These are phyloP conservation scores for Trametes versicolor DNA, from an alignment of 1,284 basidiomycete genomes.

Conservation along the genomic window DNA sequence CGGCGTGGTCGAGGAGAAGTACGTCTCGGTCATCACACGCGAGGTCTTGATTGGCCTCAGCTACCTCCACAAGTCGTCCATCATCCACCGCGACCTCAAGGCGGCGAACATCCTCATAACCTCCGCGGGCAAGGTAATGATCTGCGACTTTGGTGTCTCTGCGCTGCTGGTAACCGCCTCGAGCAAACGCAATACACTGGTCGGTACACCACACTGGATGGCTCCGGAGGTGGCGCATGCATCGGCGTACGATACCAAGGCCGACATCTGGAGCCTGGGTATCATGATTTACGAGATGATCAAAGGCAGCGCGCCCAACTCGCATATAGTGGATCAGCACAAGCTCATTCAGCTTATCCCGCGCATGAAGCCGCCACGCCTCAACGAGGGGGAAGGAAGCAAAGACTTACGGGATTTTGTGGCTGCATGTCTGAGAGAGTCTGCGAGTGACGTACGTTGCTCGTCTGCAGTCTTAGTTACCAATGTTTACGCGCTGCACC, in stretches of 20 bases:
- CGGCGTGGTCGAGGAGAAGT: constrained; percentile 89
- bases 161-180: constrained; percentile 88
- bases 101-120: constrained; percentile 96
- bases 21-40: constrained; percentile 87
- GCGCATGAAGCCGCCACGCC: constrained; percentile 83
- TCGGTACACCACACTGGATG: constrained; percentile 99
- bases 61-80: constrained; percentile 93
- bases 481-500: constrained; percentile 25
- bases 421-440: constrained; percentile 85
- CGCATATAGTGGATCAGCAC: constrained; percentile 84
- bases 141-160: constrained; percentile 97
- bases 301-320: constrained; percentile 92
- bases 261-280: constrained; percentile 97
- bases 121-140: constrained; percentile 87
- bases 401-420: constrained; percentile 94
- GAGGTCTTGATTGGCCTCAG: constrained; percentile 89
- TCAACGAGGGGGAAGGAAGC: constrained; percentile 82
- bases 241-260: constrained; percentile 92
- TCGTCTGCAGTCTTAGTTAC: constrained; percentile 7
- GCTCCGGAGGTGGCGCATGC: constrained; percentile 95
- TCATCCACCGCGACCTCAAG: constrained; percentile 97
- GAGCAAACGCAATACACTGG: constrained; percentile 93
- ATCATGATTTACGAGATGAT: constrained; percentile 97
- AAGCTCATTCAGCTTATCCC: constrained; percentile 94
- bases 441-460: constrained; percentile 75